Conservation (phyloP, 2,329 filamentous ascomycete genomes). For the Neofusicoccum sp. region DNA sequence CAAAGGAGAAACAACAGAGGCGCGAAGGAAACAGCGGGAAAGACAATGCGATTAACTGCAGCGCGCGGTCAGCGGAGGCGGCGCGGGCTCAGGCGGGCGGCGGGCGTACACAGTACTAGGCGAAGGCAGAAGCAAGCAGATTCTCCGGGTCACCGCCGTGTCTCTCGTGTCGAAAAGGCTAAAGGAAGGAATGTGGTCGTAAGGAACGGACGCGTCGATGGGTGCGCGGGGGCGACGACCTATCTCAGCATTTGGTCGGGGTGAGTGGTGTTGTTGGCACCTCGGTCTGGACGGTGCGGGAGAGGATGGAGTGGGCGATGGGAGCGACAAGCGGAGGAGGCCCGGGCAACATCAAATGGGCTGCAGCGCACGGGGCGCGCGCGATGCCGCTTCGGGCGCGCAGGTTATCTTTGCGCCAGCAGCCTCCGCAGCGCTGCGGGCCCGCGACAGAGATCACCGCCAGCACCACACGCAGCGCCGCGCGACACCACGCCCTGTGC, state of each 20-base stretch:
- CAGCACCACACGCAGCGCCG: conserved; percentile 6
- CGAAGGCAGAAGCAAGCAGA: conserved; percentile 19
- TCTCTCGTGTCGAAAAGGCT: conserved; percentile 17
- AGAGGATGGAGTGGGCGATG: conserved; percentile 19
- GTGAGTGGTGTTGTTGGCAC: conserved; percentile 14
- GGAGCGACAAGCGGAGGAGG: conserved; percentile 17
- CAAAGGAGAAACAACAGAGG: conserved; percentile 11
- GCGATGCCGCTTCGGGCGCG: conserved; percentile 8
- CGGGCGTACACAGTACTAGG: conserved; percentile 19
- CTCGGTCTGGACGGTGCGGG: conserved; percentile 15
- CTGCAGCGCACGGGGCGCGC: conserved; percentile 9
- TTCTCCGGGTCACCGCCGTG: conserved; percentile 19
- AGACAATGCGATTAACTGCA: conserved; percentile 22
- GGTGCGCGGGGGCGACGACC: conserved; percentile 16
- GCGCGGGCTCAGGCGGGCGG: neutral
- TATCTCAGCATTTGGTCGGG: conserved; percentile 20
- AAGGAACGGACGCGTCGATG: conserved; percentile 21
- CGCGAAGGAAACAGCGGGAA: conserved; percentile 3
- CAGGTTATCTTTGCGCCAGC: conserved; percentile 11
- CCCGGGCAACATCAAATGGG: conserved; percentile 19
- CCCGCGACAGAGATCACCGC: conserved; percentile 17
- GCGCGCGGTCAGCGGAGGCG: neutral
- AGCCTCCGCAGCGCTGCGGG: conserved; percentile 14
- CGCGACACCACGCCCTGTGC: conserved; percentile 8
- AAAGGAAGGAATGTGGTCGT: conserved; percentile 20